phyloP scores from a whole-genome alignment of 1,284 basidiomycete species.

The Quambalaria eucalypti region DNA sequence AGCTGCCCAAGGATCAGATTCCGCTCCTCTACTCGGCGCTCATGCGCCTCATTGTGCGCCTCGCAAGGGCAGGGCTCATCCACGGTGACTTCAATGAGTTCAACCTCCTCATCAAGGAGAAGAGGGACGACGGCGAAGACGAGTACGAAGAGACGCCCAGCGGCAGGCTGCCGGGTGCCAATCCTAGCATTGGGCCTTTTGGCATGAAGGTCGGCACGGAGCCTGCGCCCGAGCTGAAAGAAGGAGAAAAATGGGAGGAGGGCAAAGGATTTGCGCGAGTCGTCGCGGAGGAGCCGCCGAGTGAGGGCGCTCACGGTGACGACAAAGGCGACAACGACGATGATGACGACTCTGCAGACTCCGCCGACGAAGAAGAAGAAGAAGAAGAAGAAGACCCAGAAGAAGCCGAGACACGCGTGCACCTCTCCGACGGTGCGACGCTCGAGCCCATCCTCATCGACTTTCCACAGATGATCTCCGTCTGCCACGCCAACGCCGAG shows the following conservation, averaged over 20 bases:
- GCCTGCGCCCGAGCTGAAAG: neutral
- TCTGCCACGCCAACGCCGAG: constrained; percentile 90
- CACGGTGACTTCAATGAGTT: constrained; percentile 99
- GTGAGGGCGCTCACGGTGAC: constrained; percentile 3
- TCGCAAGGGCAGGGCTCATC: constrained; percentile 84
- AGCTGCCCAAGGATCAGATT: constrained; percentile 62
- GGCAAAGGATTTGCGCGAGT: constrained; percentile 39
- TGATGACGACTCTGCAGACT: constrained; percentile 19
- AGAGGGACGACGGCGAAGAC: constrained; percentile 6
- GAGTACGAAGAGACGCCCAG: constrained; percentile 5
- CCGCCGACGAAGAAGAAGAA: constrained; percentile 11
- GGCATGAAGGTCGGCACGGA: neutral
- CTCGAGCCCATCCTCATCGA: constrained; percentile 87
- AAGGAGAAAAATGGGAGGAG: constrained; percentile 20
- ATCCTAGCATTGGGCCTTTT: neutral
- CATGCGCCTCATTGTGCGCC: constrained; percentile 92
- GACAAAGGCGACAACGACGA: constrained; percentile 8
- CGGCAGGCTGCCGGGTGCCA: no score
- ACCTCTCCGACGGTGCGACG: constrained; percentile 63
- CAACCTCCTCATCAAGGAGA: constrained; percentile 78
- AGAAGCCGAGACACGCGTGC: constrained; percentile 65
- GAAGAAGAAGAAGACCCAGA: constrained; percentile 12
- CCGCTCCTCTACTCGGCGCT: constrained; percentile 81
- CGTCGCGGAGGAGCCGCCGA: constrained; percentile 10
- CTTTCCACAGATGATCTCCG: constrained; percentile 99